These are phyloP conservation scores for Daldinia bambusicola DNA, from an alignment of 495 filamentous ascomycete genomes.

Conservation along the genomic window DNA sequence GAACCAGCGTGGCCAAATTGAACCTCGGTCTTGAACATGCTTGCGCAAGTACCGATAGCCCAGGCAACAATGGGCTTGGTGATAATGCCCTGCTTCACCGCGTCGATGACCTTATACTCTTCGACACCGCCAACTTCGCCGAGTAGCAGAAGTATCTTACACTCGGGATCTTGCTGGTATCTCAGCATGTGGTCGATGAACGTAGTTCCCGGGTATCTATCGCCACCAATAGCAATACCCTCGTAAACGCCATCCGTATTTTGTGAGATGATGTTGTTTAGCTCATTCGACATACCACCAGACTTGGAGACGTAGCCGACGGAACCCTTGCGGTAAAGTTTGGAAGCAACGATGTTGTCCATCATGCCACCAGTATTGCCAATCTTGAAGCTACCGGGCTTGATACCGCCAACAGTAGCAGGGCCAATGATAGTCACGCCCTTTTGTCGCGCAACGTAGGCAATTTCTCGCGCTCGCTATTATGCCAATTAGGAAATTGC, in stretches of 20 bases:
- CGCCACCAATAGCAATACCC: slow-evolving; percentile 98
- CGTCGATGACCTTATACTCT: slow-evolving; percentile 99
- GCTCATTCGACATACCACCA: slow-evolving; percentile 99
- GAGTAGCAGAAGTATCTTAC: slow-evolving; percentile 94
- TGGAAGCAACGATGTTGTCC: slow-evolving; percentile 99
- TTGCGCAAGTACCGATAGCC: slow-evolving; percentile 98
- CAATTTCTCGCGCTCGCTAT: slow-evolving; percentile 94
- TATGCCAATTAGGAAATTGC: slow-evolving; percentile 40
- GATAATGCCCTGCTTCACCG: slow-evolving; percentile 90
- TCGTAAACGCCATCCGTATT: slow-evolving; percentile 98
- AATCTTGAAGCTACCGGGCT: slow-evolving; percentile 99
- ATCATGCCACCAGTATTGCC: slow-evolving; percentile 99
- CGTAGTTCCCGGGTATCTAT: slow-evolving; percentile 97
- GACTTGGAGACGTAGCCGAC: slow-evolving; percentile 99
- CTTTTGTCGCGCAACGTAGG: slow-evolving; percentile 95
- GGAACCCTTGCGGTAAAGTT: slow-evolving; percentile 98
- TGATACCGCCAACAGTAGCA: slow-evolving; percentile 98
- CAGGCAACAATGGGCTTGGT: slow-evolving; percentile 98
- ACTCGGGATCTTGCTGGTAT: slow-evolving; percentile 93
- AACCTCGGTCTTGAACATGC: slow-evolving; percentile 99
- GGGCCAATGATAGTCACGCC: slow-evolving; percentile 99
- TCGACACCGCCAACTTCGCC: slow-evolving; percentile 99
- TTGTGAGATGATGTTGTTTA: slow-evolving; percentile 98
- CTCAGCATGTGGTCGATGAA: slow-evolving; percentile 98
- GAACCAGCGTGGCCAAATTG: slow-evolving; percentile 99